phyloP scores from a whole-genome alignment of 305 asterid species.

The Fraxinus velutina region DNA sequence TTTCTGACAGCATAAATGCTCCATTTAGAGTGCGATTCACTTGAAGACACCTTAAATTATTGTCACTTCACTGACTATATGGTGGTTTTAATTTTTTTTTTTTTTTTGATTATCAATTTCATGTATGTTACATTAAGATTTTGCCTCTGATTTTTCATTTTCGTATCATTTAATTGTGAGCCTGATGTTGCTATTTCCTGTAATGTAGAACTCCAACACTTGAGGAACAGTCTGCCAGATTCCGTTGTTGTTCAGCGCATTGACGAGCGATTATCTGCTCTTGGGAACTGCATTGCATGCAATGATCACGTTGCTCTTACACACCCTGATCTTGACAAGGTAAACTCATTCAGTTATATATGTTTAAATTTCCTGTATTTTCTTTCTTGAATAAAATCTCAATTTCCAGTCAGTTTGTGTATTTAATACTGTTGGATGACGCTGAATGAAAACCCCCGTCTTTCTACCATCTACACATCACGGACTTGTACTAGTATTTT shows the following conservation, averaged over 20 bases:
- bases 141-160: not conserved
- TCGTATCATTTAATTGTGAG: not conserved
- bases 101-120: not conserved
- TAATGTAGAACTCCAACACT: slow-evolving; percentile 71
- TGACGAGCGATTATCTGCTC: slow-evolving; percentile 81
- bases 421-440: slow-evolving; percentile 1
- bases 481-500: not conserved
- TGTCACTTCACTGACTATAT: not conserved
- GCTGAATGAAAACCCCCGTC: not conserved
- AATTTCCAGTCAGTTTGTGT: not conserved
- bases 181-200: slow-evolving; percentile 18
- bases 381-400: slow-evolving; percentile 2
- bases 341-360: slow-evolving; percentile 23
- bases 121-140: not conserved
- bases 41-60: not conserved
- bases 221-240: slow-evolving; percentile 84
- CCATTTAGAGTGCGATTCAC: not conserved
- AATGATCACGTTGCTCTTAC: slow-evolving; percentile 93
- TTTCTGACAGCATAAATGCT: not conserved
- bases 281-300: slow-evolving; percentile 89
- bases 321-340: slow-evolving; percentile 83
- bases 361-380: not conserved
- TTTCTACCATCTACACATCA: not conserved
- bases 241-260: slow-evolving; percentile 85
- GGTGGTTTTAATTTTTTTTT: not conserved